Percentiles rank a stretch among this genome's conserved stretches.
Conservation (phyloP, 192 early-diverging fungal genomes). For the Mortierella antarctica region DNA sequence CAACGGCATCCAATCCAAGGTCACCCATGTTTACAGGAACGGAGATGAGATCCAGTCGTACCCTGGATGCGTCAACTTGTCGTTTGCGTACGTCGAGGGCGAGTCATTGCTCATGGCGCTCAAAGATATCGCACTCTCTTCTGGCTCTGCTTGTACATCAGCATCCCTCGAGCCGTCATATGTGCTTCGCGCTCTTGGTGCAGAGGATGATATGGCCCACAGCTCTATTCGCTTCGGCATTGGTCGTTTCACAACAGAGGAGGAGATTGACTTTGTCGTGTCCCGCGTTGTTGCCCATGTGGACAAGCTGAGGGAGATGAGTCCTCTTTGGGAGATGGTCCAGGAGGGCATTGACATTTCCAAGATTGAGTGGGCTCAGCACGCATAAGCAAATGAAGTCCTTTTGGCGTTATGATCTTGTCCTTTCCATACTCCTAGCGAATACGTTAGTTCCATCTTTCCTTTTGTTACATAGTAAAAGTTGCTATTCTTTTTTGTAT, state of each 20-base stretch:
- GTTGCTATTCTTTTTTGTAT: neutral
- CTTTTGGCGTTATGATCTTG: neutral
- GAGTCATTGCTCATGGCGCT: constrained; percentile 98
- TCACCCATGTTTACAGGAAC: constrained; percentile 89
- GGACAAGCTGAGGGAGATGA: constrained; percentile 91
- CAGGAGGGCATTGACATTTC: constrained; percentile 53
- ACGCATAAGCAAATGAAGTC: constrained; percentile 28
- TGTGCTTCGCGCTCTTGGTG: constrained; percentile 95
- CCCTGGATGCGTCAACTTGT: constrained; percentile 95
- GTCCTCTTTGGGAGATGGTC: constrained; percentile 98
- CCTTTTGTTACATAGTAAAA: too few species aligned
- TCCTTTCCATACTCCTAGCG: too few species aligned
- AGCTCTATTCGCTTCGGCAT: constrained; percentile 96
- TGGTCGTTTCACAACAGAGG: constrained; percentile 95
- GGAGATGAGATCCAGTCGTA: constrained; percentile 84
- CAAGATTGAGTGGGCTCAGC: constrained; percentile 54
- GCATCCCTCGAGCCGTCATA: constrained; percentile 97
- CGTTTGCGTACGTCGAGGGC: constrained; percentile 97
- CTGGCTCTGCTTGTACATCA: constrained; percentile 95
- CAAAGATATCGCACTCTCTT: constrained; percentile 96
- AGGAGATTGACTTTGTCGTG: constrained; percentile 93
- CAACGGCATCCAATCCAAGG: constrained; percentile 79
- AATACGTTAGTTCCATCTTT: too few species aligned
- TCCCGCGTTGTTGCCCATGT: constrained; percentile 85
- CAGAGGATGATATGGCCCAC: constrained; percentile 97